phyloP scores from a whole-genome alignment of 2,329 filamentous ascomycete genomes.

The Ilyonectria destructans region DNA sequence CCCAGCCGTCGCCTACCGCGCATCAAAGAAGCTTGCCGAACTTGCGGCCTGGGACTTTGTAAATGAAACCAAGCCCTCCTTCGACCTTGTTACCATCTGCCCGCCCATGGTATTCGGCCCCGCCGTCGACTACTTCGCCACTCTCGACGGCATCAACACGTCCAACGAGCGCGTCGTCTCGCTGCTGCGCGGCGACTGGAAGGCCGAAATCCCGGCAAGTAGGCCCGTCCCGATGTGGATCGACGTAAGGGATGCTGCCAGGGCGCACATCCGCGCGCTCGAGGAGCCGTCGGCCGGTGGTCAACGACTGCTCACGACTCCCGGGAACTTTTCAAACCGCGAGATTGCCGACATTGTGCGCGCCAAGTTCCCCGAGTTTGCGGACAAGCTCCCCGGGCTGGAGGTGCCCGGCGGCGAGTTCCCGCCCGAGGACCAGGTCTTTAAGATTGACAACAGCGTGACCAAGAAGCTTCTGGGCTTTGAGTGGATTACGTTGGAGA shows the following conservation, averaged over 20 bases:
- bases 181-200: constrained; percentile 67
- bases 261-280: constrained; percentile 68
- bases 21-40: constrained; percentile 71
- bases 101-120: constrained; percentile 72
- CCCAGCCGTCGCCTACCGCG: constrained; percentile 66
- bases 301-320: constrained; percentile 66
- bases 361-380: constrained; percentile 66
- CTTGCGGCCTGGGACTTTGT: constrained; percentile 70
- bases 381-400: constrained; percentile 63
- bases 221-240: constrained; percentile 65
- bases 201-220: constrained; percentile 59
- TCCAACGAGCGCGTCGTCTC: constrained; percentile 68
- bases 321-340: constrained; percentile 64
- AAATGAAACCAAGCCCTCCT: constrained; percentile 58
- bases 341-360: constrained; percentile 62
- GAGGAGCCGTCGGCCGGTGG: constrained; percentile 65
- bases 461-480: constrained; percentile 75
- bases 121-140: constrained; percentile 64
- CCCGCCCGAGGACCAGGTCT: constrained; percentile 60
- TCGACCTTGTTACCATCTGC: constrained; percentile 69
- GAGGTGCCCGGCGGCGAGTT: constrained; percentile 62
- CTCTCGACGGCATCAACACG: constrained; percentile 66
- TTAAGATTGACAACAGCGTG: constrained; percentile 71
- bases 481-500: constrained; percentile 74
- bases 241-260: constrained; percentile 71